These are phyloP conservation scores for Elaeagnus macrophylla DNA, from an alignment of 306 rosid species.

Conservation along the genomic window DNA sequence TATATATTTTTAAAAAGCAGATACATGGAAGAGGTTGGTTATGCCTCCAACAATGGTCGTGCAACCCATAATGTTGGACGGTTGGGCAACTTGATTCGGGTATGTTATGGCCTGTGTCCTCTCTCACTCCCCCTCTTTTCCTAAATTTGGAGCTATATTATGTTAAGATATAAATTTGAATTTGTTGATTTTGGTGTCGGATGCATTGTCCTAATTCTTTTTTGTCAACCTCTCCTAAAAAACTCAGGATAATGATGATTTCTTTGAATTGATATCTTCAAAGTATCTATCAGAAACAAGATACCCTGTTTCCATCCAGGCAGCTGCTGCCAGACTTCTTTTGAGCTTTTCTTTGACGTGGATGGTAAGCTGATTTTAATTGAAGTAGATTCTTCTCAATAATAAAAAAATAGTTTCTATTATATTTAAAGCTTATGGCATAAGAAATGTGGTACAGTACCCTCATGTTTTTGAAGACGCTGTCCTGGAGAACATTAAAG, in stretches of 20 bases:
- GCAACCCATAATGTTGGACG: constrained; percentile 75
- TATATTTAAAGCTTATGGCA: background rate
- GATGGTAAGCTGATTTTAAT: constrained; percentile 44
- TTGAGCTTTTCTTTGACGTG: constrained; percentile 73
- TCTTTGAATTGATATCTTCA: constrained; percentile 80
- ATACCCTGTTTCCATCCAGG: constrained; percentile 54
- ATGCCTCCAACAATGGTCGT: constrained; percentile 68
- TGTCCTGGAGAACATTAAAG: constrained; percentile 61
- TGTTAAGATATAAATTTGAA: background rate
- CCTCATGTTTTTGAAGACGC: constrained; percentile 89
- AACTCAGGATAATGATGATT: constrained; percentile 80
- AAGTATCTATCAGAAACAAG: constrained; percentile 66
- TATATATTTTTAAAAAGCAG: constrained; percentile 29
- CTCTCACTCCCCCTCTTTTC: background rate
- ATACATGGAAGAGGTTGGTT: constrained; percentile 74
- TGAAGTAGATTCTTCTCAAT: too few species aligned
- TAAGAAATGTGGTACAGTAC: constrained; percentile 45
- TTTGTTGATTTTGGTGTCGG: background rate
- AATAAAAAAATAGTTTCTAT: too few species aligned
- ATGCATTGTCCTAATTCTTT: too few species aligned
- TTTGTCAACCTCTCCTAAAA: too few species aligned
- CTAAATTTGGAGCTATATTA: background rate
- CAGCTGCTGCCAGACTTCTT: constrained; percentile 74
- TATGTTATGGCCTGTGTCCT: constrained; percentile 16
- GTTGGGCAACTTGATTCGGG: constrained; percentile 74